Evolutionary conservation across 208 protist genomes (phyloP), one percentile per base, ranked within the genome.

Genomic region (Crithidia fasciculata): DNA sequence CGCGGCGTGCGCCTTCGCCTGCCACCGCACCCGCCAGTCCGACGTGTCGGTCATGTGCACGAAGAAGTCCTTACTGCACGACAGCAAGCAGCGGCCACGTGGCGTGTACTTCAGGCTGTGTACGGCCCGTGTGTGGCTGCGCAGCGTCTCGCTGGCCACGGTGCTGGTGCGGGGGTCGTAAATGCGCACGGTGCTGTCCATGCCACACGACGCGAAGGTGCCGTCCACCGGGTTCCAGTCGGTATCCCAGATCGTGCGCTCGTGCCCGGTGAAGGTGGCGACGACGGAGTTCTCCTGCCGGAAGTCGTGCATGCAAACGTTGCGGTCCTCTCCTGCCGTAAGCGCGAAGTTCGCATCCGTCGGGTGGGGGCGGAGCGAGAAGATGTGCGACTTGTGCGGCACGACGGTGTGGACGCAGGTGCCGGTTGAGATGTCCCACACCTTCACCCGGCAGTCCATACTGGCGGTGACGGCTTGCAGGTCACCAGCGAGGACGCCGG

Each of bases 281-380:
- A 76, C 81, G 10, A 91, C 84, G 8, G 82, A 72, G 47, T 80
- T 63, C 13, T 66, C 61, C 37, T 66, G 5, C 2, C 91, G 88
- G 18, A 95, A 88, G 69, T 95, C 91, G 67, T 92, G 88, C 41
- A 87, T 71, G 70, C 67, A 86, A 2, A 94, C 56, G 12, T 74
- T 53, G 36, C 74, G 63, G 76, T 91, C 87, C 66, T 91, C 80
- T 2, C 88, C 87, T 3, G 73, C 84, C 9, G 79, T 84, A 16
- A 93, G 39, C 18, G 80, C 85, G 41, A 92, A 59, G 70, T 83
- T 83, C 16, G 85, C 69, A 28, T 54, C 49, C 0, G 52, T 19
- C 12, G 70, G 74, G 43, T 87, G 89, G 41, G 70, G 67, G 45
- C 72, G 69, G 9, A 94, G 61, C n/a, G 76, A 47, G 64, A 95